Percentiles rank a stretch among this genome's conserved stretches.
Conservation (phyloP, 495 filamentous ascomycete species). For the Penicillium mononematosum region DNA sequence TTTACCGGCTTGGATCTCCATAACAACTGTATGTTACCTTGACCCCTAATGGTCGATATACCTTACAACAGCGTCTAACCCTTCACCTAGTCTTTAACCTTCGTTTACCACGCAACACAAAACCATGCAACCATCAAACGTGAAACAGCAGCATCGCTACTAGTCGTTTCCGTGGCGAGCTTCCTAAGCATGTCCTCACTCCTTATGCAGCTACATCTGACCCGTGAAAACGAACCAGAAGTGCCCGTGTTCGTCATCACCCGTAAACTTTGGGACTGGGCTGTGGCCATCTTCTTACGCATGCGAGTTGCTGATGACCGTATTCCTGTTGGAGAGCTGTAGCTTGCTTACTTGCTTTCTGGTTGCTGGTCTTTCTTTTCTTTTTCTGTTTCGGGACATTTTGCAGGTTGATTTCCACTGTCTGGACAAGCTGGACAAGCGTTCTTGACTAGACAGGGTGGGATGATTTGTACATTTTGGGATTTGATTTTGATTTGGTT, state of each 20-base stretch:
- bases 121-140: constrained; percentile 78
- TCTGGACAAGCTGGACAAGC: constrained; percentile 3
- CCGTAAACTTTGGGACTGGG: constrained; percentile 46
- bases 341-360: constrained; percentile 8
- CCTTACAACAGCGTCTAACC: background rate
- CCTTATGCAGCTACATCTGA: constrained; percentile 65
- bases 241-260: constrained; percentile 61
- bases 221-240: constrained; percentile 60
- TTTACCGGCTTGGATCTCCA: constrained; percentile 83
- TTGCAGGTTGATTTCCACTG: constrained; percentile 2
- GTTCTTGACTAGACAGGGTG: background rate
- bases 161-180: constrained; percentile 71
- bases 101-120: constrained; percentile 77
- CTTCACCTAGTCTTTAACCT: constrained; percentile 63
- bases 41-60: background rate
- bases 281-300: constrained; percentile 40
- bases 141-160: constrained; percentile 74
- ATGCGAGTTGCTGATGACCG: constrained; percentile 42
- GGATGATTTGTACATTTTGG: constrained; percentile 4
- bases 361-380: background rate
- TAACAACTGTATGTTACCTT: constrained; percentile 61
- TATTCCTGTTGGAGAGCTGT: constrained; percentile 23
- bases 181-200: constrained; percentile 73
- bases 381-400: constrained; percentile 6
- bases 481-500: constrained; percentile 8